A percentile compares a stretch with the other conserved stretches of the same genome.
phyloP scores from a whole-genome alignment of 1,284 basidiomycete species.

The Boletus austroedulis region DNA sequence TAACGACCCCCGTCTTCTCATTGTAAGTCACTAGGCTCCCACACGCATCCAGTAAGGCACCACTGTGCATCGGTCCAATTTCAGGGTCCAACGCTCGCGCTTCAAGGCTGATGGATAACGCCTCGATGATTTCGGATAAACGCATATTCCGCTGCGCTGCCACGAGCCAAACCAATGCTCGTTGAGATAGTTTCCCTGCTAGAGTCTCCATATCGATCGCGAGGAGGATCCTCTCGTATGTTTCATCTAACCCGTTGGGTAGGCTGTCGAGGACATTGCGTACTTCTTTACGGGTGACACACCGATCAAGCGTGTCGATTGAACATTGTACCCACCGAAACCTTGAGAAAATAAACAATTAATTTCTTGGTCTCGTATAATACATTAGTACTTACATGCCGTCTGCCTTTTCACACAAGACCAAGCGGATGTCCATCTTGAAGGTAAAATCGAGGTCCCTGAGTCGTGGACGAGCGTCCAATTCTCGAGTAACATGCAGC shows the following conservation, averaged over 20 bases:
- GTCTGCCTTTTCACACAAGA: neutral
- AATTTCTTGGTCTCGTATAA: neutral
- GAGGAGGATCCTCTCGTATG: neutral
- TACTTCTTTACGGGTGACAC: neutral
- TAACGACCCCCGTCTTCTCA: neutral
- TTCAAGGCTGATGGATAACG: neutral
- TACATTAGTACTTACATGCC: neutral
- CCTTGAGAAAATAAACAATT: neutral
- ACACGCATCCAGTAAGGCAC: neutral
- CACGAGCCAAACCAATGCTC: neutral
- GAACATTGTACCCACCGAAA: constrained; percentile 9
- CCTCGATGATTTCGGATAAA: neutral
- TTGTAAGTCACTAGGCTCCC: constrained; percentile 1
- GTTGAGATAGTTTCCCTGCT: neutral
- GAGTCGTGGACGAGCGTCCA: neutral
- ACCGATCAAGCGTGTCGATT: constrained; percentile 2
- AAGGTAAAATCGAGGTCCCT: neutral
- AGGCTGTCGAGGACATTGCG: neutral
- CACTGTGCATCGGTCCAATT: neutral
- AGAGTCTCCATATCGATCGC: neutral
- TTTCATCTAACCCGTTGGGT: neutral
- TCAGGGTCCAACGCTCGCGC: neutral
- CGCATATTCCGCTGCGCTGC: neutral
- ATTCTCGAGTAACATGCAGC: neutral
- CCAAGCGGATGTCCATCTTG: neutral